Percentiles rank a stretch among this genome's conserved stretches.
phyloP scores from a whole-genome alignment of 1,284 basidiomycete genomes.

The Sporisorium graminicola region DNA sequence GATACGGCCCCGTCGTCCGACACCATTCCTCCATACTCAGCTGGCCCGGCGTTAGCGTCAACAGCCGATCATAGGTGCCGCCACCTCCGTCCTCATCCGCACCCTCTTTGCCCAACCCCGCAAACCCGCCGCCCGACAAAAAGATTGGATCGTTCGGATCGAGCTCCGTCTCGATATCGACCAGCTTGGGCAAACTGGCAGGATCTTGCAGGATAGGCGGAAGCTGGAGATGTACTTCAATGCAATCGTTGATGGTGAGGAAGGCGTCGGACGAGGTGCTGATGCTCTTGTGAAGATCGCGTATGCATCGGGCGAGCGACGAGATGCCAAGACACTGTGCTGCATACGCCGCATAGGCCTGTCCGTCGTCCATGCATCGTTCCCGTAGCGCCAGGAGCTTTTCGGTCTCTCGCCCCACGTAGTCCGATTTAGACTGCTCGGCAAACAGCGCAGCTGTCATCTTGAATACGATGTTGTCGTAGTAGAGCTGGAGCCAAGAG shows the following conservation, averaged over 20 bases:
- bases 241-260: conserved; percentile 60
- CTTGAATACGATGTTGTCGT: conserved; percentile 68
- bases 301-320: conserved; percentile 57
- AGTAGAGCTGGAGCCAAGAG: conserved; percentile 62
- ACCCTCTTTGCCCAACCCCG: conserved; percentile 40
- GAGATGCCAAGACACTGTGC: conserved; percentile 55
- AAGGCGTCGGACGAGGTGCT: conserved; percentile 57
- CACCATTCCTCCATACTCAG: conserved; percentile 62
- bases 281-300: conserved; percentile 57
- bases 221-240: conserved; percentile 64
- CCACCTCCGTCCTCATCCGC: conserved; percentile 37
- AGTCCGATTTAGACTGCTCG: conserved; percentile 57
- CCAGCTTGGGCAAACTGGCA: conserved; percentile 34
- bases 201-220: conserved; percentile 63
- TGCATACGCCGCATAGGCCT: conserved; percentile 51
- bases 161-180: conserved; percentile 63
- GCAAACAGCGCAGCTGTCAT: conserved; percentile 66
- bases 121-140: conserved; percentile 49
- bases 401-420: conserved; percentile 57
- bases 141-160: conserved; percentile 62
- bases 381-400: conserved; percentile 58
- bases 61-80: conserved; percentile 32
- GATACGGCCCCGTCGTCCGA: conserved; percentile 73
- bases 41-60: conserved; percentile 28
- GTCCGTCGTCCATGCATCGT: conserved; percentile 56